Evolutionary conservation across 129 eudicot species (phyloP).

Genomic region (Kitagawia praeruptora): DNA sequence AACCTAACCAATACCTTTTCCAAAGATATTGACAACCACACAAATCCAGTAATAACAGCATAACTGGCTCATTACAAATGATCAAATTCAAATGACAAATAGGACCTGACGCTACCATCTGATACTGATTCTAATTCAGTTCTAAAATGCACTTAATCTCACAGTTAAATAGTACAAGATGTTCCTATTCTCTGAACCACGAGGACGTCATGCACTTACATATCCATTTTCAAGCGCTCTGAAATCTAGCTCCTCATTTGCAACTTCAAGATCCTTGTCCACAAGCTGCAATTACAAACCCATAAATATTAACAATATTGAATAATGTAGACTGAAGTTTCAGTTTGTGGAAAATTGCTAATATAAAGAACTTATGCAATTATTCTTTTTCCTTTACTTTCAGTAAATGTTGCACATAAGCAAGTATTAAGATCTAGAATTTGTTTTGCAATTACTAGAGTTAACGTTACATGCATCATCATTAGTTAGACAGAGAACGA

Average conservation of each 20-base stretch:
- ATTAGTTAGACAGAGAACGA: neutral
- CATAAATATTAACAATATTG: neutral
- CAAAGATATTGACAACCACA: neutral
- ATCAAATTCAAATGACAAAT: neutral
- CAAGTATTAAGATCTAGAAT: neutral
- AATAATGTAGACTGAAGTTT: neutral
- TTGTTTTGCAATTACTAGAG: neutral
- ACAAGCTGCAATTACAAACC: slow-evolving; percentile 46
- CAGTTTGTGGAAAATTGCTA: neutral
- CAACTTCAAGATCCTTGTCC: slow-evolving; percentile 55
- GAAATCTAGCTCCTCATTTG: slow-evolving; percentile 73
- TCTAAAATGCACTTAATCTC: neutral
- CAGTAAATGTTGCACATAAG: neutral
- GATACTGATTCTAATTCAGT: neutral
- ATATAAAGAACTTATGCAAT: neutral
- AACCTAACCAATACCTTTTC: neutral
- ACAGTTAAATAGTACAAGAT: neutral
- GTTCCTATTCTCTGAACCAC: neutral
- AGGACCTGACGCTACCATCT: neutral
- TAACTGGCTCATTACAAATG: neutral
- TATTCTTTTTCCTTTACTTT: neutral
- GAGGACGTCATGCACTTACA: slow-evolving; percentile 40
- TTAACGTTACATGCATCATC: neutral
- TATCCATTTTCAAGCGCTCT: slow-evolving; percentile 76
- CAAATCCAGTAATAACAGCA: neutral